Conservation (phyloP, 345 rosid genomes). For the Acer negundo region DNA sequence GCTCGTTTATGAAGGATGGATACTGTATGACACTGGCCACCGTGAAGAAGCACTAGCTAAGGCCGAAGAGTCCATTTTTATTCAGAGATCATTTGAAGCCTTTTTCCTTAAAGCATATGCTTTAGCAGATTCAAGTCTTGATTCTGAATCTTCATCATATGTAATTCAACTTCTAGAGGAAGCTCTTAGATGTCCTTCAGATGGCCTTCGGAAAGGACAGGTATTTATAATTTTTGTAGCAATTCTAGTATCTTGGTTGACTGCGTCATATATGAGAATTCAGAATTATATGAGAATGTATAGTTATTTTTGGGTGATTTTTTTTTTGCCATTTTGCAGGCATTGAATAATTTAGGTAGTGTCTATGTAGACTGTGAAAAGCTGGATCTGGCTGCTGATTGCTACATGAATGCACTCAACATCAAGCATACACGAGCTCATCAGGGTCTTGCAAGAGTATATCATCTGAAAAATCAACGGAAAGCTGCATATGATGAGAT, state of each 20-base stretch:
- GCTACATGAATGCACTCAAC: slow-evolving; percentile 86
- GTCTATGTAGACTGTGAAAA: slow-evolving; percentile 85
- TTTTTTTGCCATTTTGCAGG: slow-evolving; percentile 49
- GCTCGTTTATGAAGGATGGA: slow-evolving; percentile 98
- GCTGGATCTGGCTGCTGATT: slow-evolving; percentile 85
- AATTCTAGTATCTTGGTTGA: slow-evolving; percentile 1
- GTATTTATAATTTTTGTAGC: slow-evolving; percentile 38
- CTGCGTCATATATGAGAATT: not conserved
- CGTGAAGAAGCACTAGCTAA: slow-evolving; percentile 92
- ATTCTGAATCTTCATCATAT: slow-evolving; percentile 60
- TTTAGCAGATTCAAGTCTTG: slow-evolving; percentile 71
- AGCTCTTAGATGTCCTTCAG: slow-evolving; percentile 95
- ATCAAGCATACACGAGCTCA: slow-evolving; percentile 98
- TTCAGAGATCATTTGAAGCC: slow-evolving; percentile 96
- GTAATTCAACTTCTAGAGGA: slow-evolving; percentile 86
- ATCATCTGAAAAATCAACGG: slow-evolving; percentile 76
- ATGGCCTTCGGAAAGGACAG: slow-evolving; percentile 99
- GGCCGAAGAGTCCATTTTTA: slow-evolving; percentile 85
- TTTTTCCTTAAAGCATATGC: slow-evolving; percentile 95
- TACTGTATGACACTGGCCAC: slow-evolving; percentile 87
- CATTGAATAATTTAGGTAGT: slow-evolving; percentile 87
- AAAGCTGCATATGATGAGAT: slow-evolving; percentile 94
- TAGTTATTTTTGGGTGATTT: slow-evolving; percentile 3
- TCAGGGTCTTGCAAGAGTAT: slow-evolving; percentile 93
- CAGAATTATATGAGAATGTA: not conserved